Base-by-base conservation (phyloP, 768 basidiomycete species). In the Hortiboletus campestris region DNA sequence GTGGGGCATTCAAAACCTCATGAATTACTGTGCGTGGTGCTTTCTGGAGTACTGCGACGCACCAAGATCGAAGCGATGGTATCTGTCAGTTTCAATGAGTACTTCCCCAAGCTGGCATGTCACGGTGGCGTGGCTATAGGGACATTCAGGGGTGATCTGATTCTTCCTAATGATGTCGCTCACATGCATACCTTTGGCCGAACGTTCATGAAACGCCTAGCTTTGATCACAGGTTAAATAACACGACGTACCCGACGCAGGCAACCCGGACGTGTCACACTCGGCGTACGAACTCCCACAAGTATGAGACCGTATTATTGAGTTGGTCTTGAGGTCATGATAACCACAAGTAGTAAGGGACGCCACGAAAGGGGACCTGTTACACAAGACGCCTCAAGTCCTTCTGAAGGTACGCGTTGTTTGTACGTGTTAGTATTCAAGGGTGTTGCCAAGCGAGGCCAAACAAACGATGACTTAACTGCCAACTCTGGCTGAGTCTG, bases 391-490 rank as follows among this genome's bases (percentile, higher is more conserved):
- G 25, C 25, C 25, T 25, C 25, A 25, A 25, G 25, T 25, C 25
- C n/a, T n/a, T n/a, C n/a, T n/a, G n/a, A 25, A 25, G 25, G 25
- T 25, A 25, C 25, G 20, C 20, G 50, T 60, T 69, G 47, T 64
- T 68, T 69, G 46, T 46, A 12, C 16, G 10, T 56, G 43, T 69
- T 69, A 59, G 44, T 49, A 56, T 48, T 29, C 6, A 45, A 59
- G 2, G 59, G 41, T 22, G 25, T 49, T 60, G 58, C 40, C 53
- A 63, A 62, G 40, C 56, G 46, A 22, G 2, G 10, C 8, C 63
- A 63, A 69, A 68, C 28, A 67, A 47, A 29, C 28, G 12, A 28
- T 48, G 47, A 55, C 55, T 53, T n/a, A 3, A 39, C 25, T 25
- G 25, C 25, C 25, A 25, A 25, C 25, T 25, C 25, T n/a, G n/a